Conservation (phyloP, 2,329 filamentous ascomycete genomes). For the Aureobasidium sp. region DNA sequence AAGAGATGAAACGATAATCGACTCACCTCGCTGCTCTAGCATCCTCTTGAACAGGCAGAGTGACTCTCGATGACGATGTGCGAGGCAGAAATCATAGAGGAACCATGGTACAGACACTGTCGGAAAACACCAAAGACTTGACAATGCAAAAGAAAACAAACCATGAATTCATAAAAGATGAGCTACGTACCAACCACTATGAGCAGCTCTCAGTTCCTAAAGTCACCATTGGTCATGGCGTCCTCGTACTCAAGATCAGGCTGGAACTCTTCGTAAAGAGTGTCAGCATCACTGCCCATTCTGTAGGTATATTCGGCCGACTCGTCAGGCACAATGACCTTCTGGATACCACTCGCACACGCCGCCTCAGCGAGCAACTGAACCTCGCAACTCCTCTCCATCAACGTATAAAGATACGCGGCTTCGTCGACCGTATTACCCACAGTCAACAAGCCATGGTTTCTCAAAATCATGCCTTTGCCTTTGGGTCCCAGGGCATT, state of each 20-base stretch:
- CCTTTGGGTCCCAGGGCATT: slow-evolving; percentile 55
- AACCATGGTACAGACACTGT: too few species aligned
- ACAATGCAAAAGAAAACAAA: too few species aligned
- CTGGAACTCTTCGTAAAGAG: slow-evolving; percentile 47
- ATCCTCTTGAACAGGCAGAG: not conserved
- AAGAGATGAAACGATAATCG: too few species aligned
- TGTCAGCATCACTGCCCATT: slow-evolving; percentile 42
- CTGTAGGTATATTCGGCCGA: slow-evolving; percentile 49
- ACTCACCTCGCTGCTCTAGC: too few species aligned
- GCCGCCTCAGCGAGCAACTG: slow-evolving; percentile 65
- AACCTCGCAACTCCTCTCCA: slow-evolving; percentile 62
- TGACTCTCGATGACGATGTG: not conserved
- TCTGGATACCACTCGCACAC: slow-evolving; percentile 45
- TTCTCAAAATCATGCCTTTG: slow-evolving; percentile 58
- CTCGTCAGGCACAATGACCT: slow-evolving; percentile 50
- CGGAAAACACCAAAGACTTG: too few species aligned
- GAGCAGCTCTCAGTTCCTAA: slow-evolving; percentile 7
- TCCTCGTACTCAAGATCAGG: slow-evolving; percentile 44
- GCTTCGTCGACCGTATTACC: slow-evolving; percentile 68
- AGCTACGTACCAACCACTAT: not conserved
- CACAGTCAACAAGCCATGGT: slow-evolving; percentile 66
- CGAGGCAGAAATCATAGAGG: too few species aligned
- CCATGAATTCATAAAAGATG: not conserved
- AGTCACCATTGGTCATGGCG: slow-evolving; percentile 22
- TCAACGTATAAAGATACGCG: slow-evolving; percentile 59